Base-by-base conservation (phyloP, 1,284 basidiomycete genomes). In the Heliocybe sulcata region DNA sequence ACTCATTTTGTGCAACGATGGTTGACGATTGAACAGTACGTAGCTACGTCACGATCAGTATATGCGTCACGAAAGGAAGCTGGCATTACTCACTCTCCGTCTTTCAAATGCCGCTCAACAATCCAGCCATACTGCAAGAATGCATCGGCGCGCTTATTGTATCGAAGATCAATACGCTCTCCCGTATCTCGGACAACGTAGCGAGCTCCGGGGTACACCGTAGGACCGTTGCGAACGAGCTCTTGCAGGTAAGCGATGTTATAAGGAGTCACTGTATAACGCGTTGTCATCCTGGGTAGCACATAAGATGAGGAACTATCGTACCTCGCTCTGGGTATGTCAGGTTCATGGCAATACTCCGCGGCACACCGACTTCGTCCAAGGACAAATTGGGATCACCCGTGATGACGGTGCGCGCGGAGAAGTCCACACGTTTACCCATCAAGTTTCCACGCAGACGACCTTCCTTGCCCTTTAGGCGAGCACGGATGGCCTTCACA, bases 381-480 rank as follows among this genome's bases (percentile, higher is more conserved):
- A 99, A 74, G 66, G 97, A 90, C 59, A 99, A 69, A 70, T 99
- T 98, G 4, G 97, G 97, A 72, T 99, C 97, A 70, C 97, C 97
- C 3, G 97, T 98, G 67, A 99, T 99, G 67, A 99, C 97, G 22
- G 97, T 99, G 63, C 97, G 92, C 0, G 97, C 97, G 1, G 97
- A 99, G 69, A 99, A 99, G 69, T 99, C 96, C 57, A 99, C 97
- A 75, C 97, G 94, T 73, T 99, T 99, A 52, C 97, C 97, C 97
- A 99, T 99, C 70, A 99, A 70, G 71, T 99, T 99, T 35, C 97
- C 97, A 72, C 97, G 87, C 54, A 99, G 80, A 67, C 97, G 92
- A 48, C 97, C 97, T 71, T 99, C 97, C 71, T 99, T 99, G 57
- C 97, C 97, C 81, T 99, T 99, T 56, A 99, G 80, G 60, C 97